A percentile compares a stretch with the other conserved stretches of the same genome.
Conservation (phyloP, 2,329 filamentous ascomycete species). For the Trichophaea hybrida region DNA sequence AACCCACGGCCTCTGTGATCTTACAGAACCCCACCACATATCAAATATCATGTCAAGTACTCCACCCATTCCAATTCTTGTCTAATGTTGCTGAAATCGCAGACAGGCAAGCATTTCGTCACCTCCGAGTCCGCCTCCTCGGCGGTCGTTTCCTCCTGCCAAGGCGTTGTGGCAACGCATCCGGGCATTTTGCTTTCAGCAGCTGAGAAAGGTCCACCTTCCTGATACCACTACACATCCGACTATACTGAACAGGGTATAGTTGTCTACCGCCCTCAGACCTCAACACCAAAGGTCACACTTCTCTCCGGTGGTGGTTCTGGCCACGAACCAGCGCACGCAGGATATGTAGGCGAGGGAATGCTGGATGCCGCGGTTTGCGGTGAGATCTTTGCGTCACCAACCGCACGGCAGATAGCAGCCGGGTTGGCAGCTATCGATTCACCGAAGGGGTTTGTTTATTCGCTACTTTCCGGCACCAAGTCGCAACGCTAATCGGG, state of each 20-base stretch:
- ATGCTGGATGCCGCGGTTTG: constrained; percentile 68
- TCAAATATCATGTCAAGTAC: background rate
- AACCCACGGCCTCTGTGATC: background rate
- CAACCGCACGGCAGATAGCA: constrained; percentile 60
- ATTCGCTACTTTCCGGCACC: background rate
- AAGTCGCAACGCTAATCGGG: background rate
- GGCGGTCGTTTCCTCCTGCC: background rate
- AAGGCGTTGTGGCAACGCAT: background rate
- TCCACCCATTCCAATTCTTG: background rate
- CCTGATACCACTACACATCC: background rate
- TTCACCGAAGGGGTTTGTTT: constrained; percentile 51
- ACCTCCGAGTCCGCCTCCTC: background rate
- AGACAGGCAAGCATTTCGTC: background rate
- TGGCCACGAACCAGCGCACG: constrained; percentile 58
- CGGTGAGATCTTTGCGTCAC: constrained; percentile 74
- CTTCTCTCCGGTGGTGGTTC: constrained; percentile 76
- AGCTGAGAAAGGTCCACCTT: background rate
- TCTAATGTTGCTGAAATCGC: background rate
- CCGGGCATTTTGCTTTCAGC: background rate
- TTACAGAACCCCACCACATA: background rate
- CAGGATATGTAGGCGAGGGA: constrained; percentile 67
- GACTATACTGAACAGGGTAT: constrained; percentile 53
- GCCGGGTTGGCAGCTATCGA: constrained; percentile 17
- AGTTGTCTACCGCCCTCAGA: constrained; percentile 46
- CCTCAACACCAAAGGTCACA: constrained; percentile 45